phyloP scores from a whole-genome alignment of 2,329 filamentous ascomycete genomes.

The Ambrosiella xylebori region DNA sequence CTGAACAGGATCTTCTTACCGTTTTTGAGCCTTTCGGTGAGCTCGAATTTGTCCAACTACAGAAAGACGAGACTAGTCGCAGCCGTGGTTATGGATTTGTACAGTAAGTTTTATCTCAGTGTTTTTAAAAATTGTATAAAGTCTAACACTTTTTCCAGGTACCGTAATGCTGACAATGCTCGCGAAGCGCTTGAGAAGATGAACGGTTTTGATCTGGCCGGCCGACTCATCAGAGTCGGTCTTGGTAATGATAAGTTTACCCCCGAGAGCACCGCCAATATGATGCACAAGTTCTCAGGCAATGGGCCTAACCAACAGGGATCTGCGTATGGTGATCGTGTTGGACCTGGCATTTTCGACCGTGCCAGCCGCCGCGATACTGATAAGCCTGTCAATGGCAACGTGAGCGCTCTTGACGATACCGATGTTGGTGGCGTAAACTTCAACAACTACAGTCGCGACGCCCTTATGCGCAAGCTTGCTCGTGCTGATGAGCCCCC shows the following conservation, averaged over 20 bases:
- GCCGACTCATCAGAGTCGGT: slow-evolving; percentile 92
- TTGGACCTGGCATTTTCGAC: slow-evolving; percentile 49
- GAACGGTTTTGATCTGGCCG: slow-evolving; percentile 97
- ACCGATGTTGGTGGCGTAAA: slow-evolving; percentile 96
- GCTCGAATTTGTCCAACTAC: slow-evolving; percentile 91
- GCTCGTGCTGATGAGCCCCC: slow-evolving; percentile 78
- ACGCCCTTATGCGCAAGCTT: slow-evolving; percentile 96
- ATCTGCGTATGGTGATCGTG: slow-evolving; percentile 78
- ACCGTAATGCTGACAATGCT: slow-evolving; percentile 76
- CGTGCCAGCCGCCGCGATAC: slow-evolving; percentile 85
- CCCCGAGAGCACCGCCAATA: slow-evolving; percentile 83
- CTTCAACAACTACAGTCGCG: slow-evolving; percentile 98
- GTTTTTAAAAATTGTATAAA: neutral
- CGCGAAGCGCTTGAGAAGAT: slow-evolving; percentile 94
- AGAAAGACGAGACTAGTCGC: slow-evolving; percentile 82
- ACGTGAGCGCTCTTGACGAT: slow-evolving; percentile 83
- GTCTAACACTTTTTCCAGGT: slow-evolving; percentile 38
- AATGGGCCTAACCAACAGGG: slow-evolving; percentile 50
- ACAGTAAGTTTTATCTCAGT: slow-evolving; percentile 48
- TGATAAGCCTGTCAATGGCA: slow-evolving; percentile 53
- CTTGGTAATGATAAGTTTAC: slow-evolving; percentile 99
- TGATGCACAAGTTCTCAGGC: slow-evolving; percentile 80
- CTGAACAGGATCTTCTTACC: slow-evolving; percentile 84
- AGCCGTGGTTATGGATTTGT: slow-evolving; percentile 97
- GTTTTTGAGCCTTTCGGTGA: slow-evolving; percentile 97